Percentiles rank a stretch among this genome's conserved stretches.
These are phyloP conservation scores for Magnolia sinica DNA, from an alignment of 164 flowering plant genomes.

Conservation along the genomic window DNA sequence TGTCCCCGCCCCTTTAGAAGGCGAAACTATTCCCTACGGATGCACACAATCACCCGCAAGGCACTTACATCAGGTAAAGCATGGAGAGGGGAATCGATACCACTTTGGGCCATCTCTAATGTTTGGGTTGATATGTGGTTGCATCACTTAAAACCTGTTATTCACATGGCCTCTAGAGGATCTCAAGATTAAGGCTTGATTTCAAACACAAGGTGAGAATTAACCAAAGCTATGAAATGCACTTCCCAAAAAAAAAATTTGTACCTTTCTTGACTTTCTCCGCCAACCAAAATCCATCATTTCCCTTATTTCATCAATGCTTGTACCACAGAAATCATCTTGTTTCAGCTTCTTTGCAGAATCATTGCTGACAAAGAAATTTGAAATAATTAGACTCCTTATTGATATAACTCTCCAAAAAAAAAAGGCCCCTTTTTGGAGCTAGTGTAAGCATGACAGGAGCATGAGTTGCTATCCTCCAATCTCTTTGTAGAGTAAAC, in stretches of 20 bases:
- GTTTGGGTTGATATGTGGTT: not conserved
- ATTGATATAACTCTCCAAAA: not conserved
- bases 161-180: not conserved
- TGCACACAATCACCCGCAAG: no score
- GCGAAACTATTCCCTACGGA: no score
- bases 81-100: no score
- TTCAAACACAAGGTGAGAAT: not conserved
- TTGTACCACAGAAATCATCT: constrained; percentile 40
- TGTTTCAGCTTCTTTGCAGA: constrained; percentile 42
- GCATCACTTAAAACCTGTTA: not conserved
- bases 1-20: no score
- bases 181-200: no score
- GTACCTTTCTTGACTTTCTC: constrained; percentile 52
- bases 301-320: constrained; percentile 56
- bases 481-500: no score
- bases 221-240: not conserved
- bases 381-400: not conserved
- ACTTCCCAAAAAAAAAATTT: not conserved
- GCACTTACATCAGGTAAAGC: no score
- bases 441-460: no score
- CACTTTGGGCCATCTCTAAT: no score
- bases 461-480: no score
- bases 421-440: no score
- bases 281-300: constrained; percentile 38
- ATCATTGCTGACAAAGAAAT: constrained; percentile 32